Base-by-base conservation (phyloP, 352 stramenopile species). In the Blastocystis hominis region DNA sequence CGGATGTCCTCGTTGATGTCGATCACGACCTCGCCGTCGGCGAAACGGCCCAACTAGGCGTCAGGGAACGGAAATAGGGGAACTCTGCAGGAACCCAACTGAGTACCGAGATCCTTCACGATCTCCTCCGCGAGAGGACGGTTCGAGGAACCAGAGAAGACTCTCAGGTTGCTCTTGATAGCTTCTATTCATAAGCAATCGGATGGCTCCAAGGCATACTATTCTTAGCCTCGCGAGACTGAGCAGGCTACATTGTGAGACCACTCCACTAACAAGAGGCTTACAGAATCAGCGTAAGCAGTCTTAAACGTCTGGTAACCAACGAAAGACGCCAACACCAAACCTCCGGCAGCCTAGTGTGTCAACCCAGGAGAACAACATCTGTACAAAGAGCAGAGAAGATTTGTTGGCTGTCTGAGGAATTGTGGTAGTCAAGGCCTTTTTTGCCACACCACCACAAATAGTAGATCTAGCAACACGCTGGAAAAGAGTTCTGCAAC, bases 1-100 rank as follows among this genome's bases (percentile, higher is more conserved):
- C 96, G 95, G 89, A 99, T 96, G 91, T 98, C 98, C 90, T 99
- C 96, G 90, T 98, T 95, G 88, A 99, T 96, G 92, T 98, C 97
- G 88, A 99, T 94, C 90, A 98, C 98, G 10, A 98, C 95, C 91
- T 99, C 97, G 68, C 96, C 97, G 90, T 99, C 97, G n/a, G 96
- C 96, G 89, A 99, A 99, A 86, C 75, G 75, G 78, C 68, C 68
- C 30, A 78, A 61, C 68, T 78, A 36, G 13, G 34, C n/a, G 20
- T 78, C 47, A 56, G 17, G 59, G 36, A n/a, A 9, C 10, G 15
- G 34, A 4, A 44, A 50, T 30, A 56, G 17, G 34, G 10, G 7
- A n/a, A 86, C 75, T 10, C 75, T 13, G 46, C 75, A 86, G 46
- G 55, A 59, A 36, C 96, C 96, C 36, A 99, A 93, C 86, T 97